These are phyloP conservation scores for Xylariaceae sp. DNA, from an alignment of 2,329 filamentous ascomycete genomes.

Conservation along the genomic window DNA sequence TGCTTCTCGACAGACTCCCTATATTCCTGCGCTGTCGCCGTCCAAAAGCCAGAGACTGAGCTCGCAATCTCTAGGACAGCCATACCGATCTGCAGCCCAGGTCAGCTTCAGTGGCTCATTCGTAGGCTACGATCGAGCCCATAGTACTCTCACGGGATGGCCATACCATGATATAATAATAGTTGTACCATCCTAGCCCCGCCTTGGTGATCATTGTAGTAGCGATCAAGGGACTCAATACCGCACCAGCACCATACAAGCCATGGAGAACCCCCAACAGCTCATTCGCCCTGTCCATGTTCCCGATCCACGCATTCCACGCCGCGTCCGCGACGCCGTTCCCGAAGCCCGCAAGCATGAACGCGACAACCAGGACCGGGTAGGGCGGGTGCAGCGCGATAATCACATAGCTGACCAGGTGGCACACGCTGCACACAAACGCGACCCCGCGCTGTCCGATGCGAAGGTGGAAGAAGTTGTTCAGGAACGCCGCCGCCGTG, in stretches of 20 bases:
- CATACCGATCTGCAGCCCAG: slow-evolving; percentile 39
- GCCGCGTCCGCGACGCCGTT: slow-evolving; percentile 60
- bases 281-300: slow-evolving; percentile 66
- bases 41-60: slow-evolving; percentile 53
- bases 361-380: slow-evolving; percentile 60
- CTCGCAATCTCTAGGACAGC: slow-evolving; percentile 50
- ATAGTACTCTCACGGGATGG: no score
- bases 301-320: slow-evolving; percentile 56
- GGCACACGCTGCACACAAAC: slow-evolving; percentile 53
- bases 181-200: slow-evolving; percentile 60
- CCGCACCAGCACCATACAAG: slow-evolving; percentile 64
- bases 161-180: slow-evolving; percentile 71
- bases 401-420: slow-evolving; percentile 61
- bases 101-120: no score
- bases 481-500: slow-evolving; percentile 39
- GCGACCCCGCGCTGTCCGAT: slow-evolving; percentile 65
- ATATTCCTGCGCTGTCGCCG: slow-evolving; percentile 50
- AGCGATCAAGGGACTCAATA: slow-evolving; percentile 65
- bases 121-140: no score
- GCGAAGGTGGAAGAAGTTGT: slow-evolving; percentile 35
- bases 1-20: slow-evolving; percentile 32
- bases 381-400: slow-evolving; percentile 64
- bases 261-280: slow-evolving; percentile 65
- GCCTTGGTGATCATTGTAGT: slow-evolving; percentile 65
- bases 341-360: slow-evolving; percentile 64